Conservation (phyloP, 164 flowering plant genomes). For the Magnolia sinica region DNA sequence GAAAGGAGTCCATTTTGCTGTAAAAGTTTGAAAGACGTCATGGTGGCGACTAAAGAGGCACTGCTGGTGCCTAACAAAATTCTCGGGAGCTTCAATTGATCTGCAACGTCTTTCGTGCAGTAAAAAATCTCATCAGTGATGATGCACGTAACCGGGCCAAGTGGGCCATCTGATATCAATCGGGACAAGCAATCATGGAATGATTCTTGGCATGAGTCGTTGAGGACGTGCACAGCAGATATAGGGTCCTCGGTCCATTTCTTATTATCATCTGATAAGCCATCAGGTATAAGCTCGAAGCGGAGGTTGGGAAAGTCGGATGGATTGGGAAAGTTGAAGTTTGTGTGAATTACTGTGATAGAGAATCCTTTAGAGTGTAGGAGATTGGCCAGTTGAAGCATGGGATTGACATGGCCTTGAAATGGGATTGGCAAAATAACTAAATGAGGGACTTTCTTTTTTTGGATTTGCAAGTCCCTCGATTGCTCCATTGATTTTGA, state of each 20-base stretch:
- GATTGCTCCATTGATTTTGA: too few relatives aligned
- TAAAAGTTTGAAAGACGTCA: not conserved
- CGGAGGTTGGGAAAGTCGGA: slow-evolving; percentile 25
- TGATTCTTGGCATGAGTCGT: slow-evolving; percentile 22
- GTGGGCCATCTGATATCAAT: slow-evolving; percentile 2
- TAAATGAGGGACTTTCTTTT: too few relatives aligned
- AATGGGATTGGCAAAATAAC: too few relatives aligned
- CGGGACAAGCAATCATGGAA: slow-evolving; percentile 22
- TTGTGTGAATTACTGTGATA: slow-evolving; percentile 41
- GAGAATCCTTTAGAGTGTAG: slow-evolving; percentile 28
- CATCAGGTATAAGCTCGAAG: slow-evolving; percentile 19
- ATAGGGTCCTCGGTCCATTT: slow-evolving; percentile 4
- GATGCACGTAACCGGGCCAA: slow-evolving; percentile 16
- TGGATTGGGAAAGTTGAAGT: slow-evolving; percentile 32
- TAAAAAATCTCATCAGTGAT: slow-evolving; percentile 24
- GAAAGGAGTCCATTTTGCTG: not conserved
- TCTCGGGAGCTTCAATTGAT: slow-evolving; percentile 25
- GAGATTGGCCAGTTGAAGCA: too few relatives aligned
- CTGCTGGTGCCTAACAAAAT: slow-evolving; percentile 27
- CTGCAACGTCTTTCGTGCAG: slow-evolving; percentile 27
- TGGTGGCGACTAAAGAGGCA: not conserved
- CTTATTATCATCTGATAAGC: not conserved
- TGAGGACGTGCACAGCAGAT: slow-evolving; percentile 10
- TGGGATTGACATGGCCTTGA: too few relatives aligned
- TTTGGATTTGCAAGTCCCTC: too few relatives aligned